These are phyloP conservation scores for Fusarium chaquense DNA, from an alignment of 2,329 filamentous ascomycete species.

Conservation along the genomic window DNA sequence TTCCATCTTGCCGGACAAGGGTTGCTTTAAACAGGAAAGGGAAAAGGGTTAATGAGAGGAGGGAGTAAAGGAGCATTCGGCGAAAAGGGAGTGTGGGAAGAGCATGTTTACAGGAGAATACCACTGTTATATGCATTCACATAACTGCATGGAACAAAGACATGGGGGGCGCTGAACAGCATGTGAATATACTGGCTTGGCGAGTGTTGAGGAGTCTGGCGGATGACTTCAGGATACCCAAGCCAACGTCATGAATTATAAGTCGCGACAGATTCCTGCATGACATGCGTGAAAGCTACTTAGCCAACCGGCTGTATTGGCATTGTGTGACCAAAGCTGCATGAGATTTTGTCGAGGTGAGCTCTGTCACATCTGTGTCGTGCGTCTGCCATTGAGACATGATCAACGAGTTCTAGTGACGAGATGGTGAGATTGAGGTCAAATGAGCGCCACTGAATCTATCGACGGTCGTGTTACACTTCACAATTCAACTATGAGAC, in stretches of 20 bases:
- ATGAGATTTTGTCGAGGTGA: not conserved
- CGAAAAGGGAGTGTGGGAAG: conserved; percentile 15
- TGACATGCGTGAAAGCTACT: not conserved
- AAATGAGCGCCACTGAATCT: not conserved
- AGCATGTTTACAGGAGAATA: conserved; percentile 20
- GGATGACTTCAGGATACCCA: not conserved
- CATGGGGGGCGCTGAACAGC: not conserved
- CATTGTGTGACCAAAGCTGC: not conserved
- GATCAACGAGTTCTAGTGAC: not conserved
- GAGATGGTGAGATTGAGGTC: not conserved
- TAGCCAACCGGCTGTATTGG: not conserved
- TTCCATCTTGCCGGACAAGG: conserved; percentile 10
- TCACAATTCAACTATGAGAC: not conserved
- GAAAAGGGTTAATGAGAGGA: conserved; percentile 11
- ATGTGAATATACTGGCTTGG: conserved; percentile 2
- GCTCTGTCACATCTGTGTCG: too few species aligned
- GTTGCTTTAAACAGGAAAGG: conserved; percentile 19
- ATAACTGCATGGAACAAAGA: conserved; percentile 9
- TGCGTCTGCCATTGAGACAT: not conserved
- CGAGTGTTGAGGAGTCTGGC: not conserved
- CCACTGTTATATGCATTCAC: conserved; percentile 14
- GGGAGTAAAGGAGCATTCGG: conserved; percentile 32
- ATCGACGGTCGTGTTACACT: not conserved
- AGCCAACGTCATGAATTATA: conserved; percentile 18
- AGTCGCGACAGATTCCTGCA: not conserved